Base-by-base conservation (phyloP, 208 protist genomes). In the Strigomonas galati region DNA sequence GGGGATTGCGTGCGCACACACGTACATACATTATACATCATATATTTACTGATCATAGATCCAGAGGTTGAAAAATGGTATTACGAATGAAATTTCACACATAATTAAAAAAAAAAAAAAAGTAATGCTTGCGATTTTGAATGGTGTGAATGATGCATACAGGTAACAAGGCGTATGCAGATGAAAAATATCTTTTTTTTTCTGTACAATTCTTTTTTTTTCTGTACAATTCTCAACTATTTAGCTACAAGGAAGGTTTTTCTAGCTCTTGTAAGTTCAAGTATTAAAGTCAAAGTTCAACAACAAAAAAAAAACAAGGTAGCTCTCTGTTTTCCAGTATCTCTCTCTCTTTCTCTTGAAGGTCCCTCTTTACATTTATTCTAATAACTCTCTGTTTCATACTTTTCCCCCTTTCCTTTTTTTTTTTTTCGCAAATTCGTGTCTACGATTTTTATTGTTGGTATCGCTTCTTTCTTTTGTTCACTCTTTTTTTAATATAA, bases 41-140 rank as follows among this genome's bases (percentile, higher is more conserved):
- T n/a, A n/a, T n/a, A n/a, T n/a, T n/a, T n/a, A n/a, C n/a, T n/a
- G n/a, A n/a, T n/a, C n/a, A n/a, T n/a, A n/a, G n/a, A n/a, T n/a
- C n/a, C n/a, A n/a, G n/a, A n/a, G n/a, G n/a, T n/a, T n/a, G n/a
- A n/a, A n/a, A n/a, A n/a, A n/a, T n/a, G n/a, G n/a, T n/a, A n/a
- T n/a, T n/a, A n/a, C n/a, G n/a, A n/a, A n/a, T n/a, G n/a, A n/a
- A n/a, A n/a, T n/a, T n/a, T n/a, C 43, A 48, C 17, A 24, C 14
- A 56, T 28, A 24, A 24, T 28, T 56, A 10, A 56, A 26, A 56
- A 56, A 56, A 14, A 56, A 56, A 56, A 56, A 56, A 56, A 56
- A 10, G 17, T 56, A 56, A n/a, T n/a, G n/a, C n/a, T n/a, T n/a
- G n/a, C n/a, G n/a, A n/a, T n/a, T n/a, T n/a, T n/a, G n/a, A n/a